Base-by-base conservation (phyloP, 2,329 filamentous ascomycete genomes). In the Graphilbum ipis-grandicollis region DNA sequence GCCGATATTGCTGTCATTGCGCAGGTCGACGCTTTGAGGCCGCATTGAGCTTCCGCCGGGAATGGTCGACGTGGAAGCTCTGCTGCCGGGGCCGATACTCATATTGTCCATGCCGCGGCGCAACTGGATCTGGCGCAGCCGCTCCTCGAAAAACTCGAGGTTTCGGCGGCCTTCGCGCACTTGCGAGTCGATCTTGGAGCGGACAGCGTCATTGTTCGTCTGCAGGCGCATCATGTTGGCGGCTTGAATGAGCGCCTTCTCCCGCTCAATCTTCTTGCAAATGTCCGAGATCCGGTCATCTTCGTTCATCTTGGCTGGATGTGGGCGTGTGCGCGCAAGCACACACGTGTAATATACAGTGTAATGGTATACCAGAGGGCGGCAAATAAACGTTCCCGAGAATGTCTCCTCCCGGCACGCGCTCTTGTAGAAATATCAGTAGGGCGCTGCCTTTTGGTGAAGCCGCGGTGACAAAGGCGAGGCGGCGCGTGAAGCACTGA, bases 261-360 rank as follows among this genome's bases (percentile, higher is more conserved):
- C 90, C 56, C 88, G 78, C 67, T 94, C 84, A 59, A 98, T 96
- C 79, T 98, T 96, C 65, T 78, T 80, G 63, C 80, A 75, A 62
- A 98, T 85, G 58, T 84, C 80, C 60, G 75, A 75, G 59, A 75
- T 66, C 47, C 68, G 65, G 50, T 75, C 68, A 44, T 75, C 69
- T 53, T 75, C 70, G 55, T 67, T 71, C 67, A 75, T 76, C 55
- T 54, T 62, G 59, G 57, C 56, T n/a, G 31, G 35, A 21, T 32
- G 29, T 37, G 22, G 29, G 30, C 36, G 36, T 36, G 44, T 36
- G 39, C 38, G 33, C 35, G 33, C 3, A 9, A 10, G 15, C 41
- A 35, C 43, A 36, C 39, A 32, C 36, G 38, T 39, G 17, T 21
- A 15, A 29, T 14, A 36, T 33, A 17, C 33, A 34, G 22, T 15